Evolutionary conservation across 768 basidiomycete genomes (phyloP), one percentile per base, ranked within the genome.

Genomic region (Macrolepiota albuminosa): DNA sequence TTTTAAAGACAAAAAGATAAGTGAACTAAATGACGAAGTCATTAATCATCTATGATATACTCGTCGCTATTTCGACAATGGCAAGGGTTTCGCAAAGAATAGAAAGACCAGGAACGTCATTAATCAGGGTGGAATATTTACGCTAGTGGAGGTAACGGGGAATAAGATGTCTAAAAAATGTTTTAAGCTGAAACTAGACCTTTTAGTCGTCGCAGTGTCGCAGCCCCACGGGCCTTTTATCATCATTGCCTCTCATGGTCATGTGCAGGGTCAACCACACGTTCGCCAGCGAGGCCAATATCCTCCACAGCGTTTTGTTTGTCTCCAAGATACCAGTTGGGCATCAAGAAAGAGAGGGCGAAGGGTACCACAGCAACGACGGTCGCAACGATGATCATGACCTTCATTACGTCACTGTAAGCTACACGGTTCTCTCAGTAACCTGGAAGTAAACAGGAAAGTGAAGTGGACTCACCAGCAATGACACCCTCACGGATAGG

Each of bases 221-320:
- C 33, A 10, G 31, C 39, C 18, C 2, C 4, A 31, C 14, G 29
- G n/a, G 29, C 18, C 39, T 54, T 43, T 42, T 42, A 42, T 48
- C 26, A n/a, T 64, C 48, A 64, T 8, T 53, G 63, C 21, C 58
- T 61, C 47, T 64, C 63, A 11, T 56, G 29, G n/a, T 61, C 21
- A 5, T 43, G 34, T 7, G n/a, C 16, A 6, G 49, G 37, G 11
- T 59, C 62, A 11, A 54, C 53, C 31, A 61, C 39, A 4, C 58
- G 61, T 51, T 72, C 69, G 13, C 75, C 75, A 1, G 68, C 59
- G 24, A 76, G 67, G 60, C 72, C 67, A 3, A 66, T 63, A 40
- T 73, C 65, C n/a, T 90, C 87, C 16, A 87, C 80, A 0, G 88
- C 86, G 68, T 90, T 91, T 71, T 91, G 89, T 45, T 73, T 75